Percentiles rank a stretch among this genome's conserved stretches.
Evolutionary conservation across 257 asterid species (phyloP).

Genomic region (Prunella vulgaris): DNA sequence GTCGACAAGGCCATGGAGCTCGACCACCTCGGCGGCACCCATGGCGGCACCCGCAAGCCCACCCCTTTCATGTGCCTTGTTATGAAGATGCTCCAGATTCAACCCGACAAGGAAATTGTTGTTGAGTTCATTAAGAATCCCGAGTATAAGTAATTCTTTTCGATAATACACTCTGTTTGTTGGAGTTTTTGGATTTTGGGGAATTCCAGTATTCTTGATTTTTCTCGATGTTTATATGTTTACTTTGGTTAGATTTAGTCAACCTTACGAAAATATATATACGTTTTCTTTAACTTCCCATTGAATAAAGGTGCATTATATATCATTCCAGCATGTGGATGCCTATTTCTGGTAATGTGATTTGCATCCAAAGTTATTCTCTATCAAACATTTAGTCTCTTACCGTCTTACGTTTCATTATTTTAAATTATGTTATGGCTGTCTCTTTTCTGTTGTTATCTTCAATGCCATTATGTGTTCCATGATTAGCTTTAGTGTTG

Average conservation of each 20-base stretch:
- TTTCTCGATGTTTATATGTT: not conserved
- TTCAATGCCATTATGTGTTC: not conserved
- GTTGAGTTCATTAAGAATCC: constrained; percentile 92
- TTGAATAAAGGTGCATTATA: not conserved
- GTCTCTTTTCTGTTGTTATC: not conserved
- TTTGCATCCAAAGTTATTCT: not conserved
- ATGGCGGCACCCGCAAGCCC: constrained; percentile 75
- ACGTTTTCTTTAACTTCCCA: not conserved
- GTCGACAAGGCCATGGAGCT: constrained; percentile 99
- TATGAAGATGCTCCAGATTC: constrained; percentile 96
- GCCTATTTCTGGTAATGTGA: not conserved
- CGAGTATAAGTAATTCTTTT: constrained; percentile 61
- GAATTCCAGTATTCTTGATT: not conserved
- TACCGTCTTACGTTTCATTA: not conserved
- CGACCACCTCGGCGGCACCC: constrained; percentile 91
- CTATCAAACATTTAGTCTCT: not conserved
- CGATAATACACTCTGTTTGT: not conserved
- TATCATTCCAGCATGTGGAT: not conserved
- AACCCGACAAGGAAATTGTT: constrained; percentile 94
- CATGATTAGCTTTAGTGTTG: not conserved
- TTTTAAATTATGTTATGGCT: not conserved
- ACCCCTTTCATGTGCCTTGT: constrained; percentile 88
- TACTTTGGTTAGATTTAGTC: not conserved
- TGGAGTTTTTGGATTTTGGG: not conserved
- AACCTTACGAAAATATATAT: not conserved